Base-by-base conservation (phyloP, 768 basidiomycete genomes). In the Leccinellum albellum region DNA sequence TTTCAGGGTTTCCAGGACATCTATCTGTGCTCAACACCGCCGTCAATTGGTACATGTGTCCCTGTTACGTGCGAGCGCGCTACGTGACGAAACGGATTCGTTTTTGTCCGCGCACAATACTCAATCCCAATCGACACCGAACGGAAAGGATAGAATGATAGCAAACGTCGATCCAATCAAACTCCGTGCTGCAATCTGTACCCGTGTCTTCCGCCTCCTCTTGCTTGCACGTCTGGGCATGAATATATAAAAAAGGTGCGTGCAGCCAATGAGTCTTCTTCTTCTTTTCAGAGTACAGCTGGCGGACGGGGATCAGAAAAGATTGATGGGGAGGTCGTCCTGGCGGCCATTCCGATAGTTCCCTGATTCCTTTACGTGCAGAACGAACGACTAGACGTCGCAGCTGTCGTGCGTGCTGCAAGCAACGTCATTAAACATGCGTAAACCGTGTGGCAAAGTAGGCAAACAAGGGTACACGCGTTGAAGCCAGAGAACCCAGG, bases 381-480 rank as follows among this genome's bases (percentile, higher is more conserved):
- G 23, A 37, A 40, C n/a, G 46, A 28, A 47, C 51, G 35, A 50
- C 31, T 26, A 55, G 57, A n/a, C 33, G 33, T 29, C 45, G 50
- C 49, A 29, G 29, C 56, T 17, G 64, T n/a, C n/a, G n/a, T n/a
- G n/a, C 32, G 42, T 56, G 51, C 33, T 49, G 46, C 44, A 45
- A 45, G 47, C 58, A 24, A 64, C 65, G 67, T 68, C 60, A 70
- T 55, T 15, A 17, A 40, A 51, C 66, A 70, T 47, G 66, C 65
- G 40, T 42, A 29, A 46, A 54, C 63, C 68, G 49, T 57, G 63
- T 56, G 65, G 60, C 52, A 35, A 17, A 35, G 17, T 21, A 49
- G 29, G 13, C 57, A 61, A 56, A 54, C 53, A 55, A 60, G 40
- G 31, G 31, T 51, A 53, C 53, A 28, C 57, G 15, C 50, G 46